A percentile compares a stretch with the other conserved stretches of the same genome.
Evolutionary conservation across 1,284 basidiomycete species (phyloP).

Genomic region (Cryptococcus sp.): DNA sequence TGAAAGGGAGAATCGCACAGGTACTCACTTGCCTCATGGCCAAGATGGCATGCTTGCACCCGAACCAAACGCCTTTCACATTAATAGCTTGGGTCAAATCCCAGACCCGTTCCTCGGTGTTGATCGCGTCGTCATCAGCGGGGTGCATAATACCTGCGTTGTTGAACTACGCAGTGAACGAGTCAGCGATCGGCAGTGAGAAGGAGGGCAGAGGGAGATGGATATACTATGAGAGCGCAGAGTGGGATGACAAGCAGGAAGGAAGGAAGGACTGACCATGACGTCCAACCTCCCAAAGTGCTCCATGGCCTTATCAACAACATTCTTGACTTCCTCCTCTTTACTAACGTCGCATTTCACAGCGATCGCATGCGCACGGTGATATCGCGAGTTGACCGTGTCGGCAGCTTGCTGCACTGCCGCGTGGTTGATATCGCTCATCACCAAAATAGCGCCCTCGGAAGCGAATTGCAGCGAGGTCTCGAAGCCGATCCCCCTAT

Average conservation of each 20-base stretch:
- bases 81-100: constrained; percentile 92
- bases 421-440: constrained; percentile 81
- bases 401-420: constrained; percentile 71
- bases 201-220: not conserved
- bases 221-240: not conserved
- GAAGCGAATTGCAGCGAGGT: constrained; percentile 86
- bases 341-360: constrained; percentile 83
- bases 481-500: constrained; percentile 84
- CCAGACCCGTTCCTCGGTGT: constrained; percentile 95
- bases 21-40: constrained; percentile 72
- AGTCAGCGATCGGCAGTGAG: not conserved
- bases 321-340: constrained; percentile 78
- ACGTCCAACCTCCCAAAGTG: constrained; percentile 88
- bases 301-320: constrained; percentile 75
- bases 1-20: too few relatives aligned
- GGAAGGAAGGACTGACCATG: constrained; percentile 64
- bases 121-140: constrained; percentile 84
- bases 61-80: constrained; percentile 98
- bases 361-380: constrained; percentile 68
- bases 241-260: not conserved
- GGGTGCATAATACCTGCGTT: constrained; percentile 94
- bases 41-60: constrained; percentile 92
- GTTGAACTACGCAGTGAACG: constrained; percentile 63
- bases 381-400: constrained; percentile 66
- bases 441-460: constrained; percentile 83